Evolutionary conservation across 179 eudicot genomes (phyloP), one percentile per base, ranked within the genome.

Genomic region (Camellia oleifera): DNA sequence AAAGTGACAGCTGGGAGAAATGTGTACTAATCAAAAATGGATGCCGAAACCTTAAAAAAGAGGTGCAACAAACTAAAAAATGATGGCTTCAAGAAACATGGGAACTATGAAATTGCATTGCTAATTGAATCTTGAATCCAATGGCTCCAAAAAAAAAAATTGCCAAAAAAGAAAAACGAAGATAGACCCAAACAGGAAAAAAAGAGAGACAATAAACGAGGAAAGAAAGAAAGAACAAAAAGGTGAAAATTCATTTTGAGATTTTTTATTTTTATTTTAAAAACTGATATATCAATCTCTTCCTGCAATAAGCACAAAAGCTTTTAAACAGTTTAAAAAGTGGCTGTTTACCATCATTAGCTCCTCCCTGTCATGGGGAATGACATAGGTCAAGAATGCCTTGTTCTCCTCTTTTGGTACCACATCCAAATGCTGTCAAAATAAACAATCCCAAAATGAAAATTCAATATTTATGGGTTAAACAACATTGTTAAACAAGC

Each of bases 321-420:
- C 76, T 53, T 15, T 15, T 60, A 64, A 7, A 54, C n/a, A 12
- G 44, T 54, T 5, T 1, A n/a, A 14, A 14, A 46, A 64, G 45
- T 46, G 72, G 45, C 53, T 77, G 58, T 80, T 87, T 88, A 96
- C 97, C 89, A 88, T 87, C 80, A 96, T 80, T 48, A 82, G 78
- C 72, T 82, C 88, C 85, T 94, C 99, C 86, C 86, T 92, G 76
- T 86, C 93, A 79, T 89, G 94, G 56, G 99, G 97, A 57, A 96
- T 90, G 50, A 92, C 85, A 78, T 88, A 94, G 11, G 94, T 96
- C 73, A 94, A 84, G 83, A 92, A 94, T 12, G 91, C 86, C 77
- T 85, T 91, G 87, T 87, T 91, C 86, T 94, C 98, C 87, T 94
- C 98, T 82, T 90, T 92, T 7, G 99, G 98, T 57, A 72, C 63